A percentile compares a stretch with the other conserved stretches of the same genome.
Evolutionary conservation across 1,284 basidiomycete species (phyloP).

Genomic region (Moesziomyces sp.): DNA sequence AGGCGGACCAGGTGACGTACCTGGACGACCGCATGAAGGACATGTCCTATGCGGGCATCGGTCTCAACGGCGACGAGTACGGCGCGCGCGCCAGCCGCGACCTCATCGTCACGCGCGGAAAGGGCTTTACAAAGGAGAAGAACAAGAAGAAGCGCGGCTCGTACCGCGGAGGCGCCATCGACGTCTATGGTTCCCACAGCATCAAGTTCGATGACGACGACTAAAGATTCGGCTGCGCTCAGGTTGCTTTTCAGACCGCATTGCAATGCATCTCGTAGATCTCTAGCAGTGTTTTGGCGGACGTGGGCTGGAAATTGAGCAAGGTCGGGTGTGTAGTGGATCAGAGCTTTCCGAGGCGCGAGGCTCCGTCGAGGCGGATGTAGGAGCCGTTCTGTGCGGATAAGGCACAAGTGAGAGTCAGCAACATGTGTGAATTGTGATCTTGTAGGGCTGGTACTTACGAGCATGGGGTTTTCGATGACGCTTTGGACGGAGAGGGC

Average conservation of each 20-base stretch:
- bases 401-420: background rate
- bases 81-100: conserved; percentile 86
- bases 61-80: conserved; percentile 77
- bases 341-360: conserved; percentile 64
- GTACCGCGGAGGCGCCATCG: conserved; percentile 67
- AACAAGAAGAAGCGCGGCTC: conserved; percentile 96
- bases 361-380: conserved; percentile 64
- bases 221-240: conserved; percentile 16
- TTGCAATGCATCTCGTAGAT: background rate
- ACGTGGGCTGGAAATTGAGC: conserved; percentile 69
- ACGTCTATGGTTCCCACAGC: conserved; percentile 58
- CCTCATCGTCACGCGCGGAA: conserved; percentile 90
- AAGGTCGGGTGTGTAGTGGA: conserved; percentile 78
- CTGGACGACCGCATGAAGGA: conserved; percentile 76
- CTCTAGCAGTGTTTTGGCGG: too few species aligned
- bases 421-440: background rate
- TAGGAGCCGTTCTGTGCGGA: conserved; percentile 47
- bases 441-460: conserved; percentile 28
- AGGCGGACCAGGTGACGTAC: conserved; percentile 75
- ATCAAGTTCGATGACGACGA: conserved; percentile 67
- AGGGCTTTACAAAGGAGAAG: conserved; percentile 97
- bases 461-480: conserved; percentile 64
- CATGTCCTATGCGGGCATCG: conserved; percentile 82
- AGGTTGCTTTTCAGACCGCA: background rate
- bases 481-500: conserved; percentile 59